Evolutionary conservation across 495 filamentous ascomycete species (phyloP), one percentile per base, ranked within the genome.

Genomic region (Penicillium bialowiezense): DNA sequence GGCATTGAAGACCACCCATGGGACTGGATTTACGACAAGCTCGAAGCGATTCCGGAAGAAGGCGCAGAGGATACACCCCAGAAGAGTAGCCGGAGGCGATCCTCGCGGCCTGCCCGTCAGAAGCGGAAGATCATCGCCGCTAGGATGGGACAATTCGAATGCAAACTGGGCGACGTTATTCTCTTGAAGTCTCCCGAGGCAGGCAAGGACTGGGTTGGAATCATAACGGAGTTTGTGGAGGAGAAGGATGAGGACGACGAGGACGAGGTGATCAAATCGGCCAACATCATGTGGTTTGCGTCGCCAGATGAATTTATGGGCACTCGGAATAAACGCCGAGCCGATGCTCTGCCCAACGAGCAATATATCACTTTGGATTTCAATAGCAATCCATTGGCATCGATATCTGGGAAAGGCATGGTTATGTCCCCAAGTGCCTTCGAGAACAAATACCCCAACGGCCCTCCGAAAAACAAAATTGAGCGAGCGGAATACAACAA

Each of bases 231-330:
- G 19, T 95, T 97, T 48, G 52, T 78, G 31, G 79, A 86, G 49
- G 79, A 86, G 32, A 81, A 88, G 15, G 76, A 78, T 26, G 73
- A 79, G n/a, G 79, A 81, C 9, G 78, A 78, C 24, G 68, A 73
- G 20, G 67, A 62, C 3, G 75, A 74, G 33, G 50, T 72, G 18
- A 58, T 75, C 55, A 76, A 79, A 63, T 78, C 80, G 5, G 88
- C 85, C 38, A 84, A 86, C 53, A 89, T 96, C 62, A 78, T 86
- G 76, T 98, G 93, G 93, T 96, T 97, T 58, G 90, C 87, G 9
- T 89, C 89, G 1, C 83, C 91, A 52, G 87, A 87, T 53, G 93
- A 97, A 69, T 90, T 97, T 50, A 78, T 73, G 58, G 71, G 69
- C 9, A 85, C 58, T 82, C 84, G 84, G 59, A 80, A 85, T 58